Base-by-base conservation (phyloP, 345 rosid species). In the Dovyalis caffra region DNA sequence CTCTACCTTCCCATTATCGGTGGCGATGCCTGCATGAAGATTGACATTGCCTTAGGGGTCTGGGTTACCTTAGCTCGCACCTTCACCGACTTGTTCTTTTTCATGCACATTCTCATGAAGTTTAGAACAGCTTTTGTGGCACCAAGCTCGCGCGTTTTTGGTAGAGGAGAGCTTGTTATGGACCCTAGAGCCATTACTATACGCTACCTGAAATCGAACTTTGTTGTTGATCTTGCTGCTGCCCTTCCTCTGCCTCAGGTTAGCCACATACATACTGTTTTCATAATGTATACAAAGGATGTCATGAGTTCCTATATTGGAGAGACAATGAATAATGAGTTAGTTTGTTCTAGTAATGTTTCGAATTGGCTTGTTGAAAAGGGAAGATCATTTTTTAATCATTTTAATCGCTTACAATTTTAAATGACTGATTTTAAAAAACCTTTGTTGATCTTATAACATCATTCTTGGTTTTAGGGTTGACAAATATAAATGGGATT, bases 161-260 rank as follows among this genome's bases (percentile, higher is more conserved):
- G 98, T 25, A 81, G 89, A 4, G 98, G 97, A 10, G 93, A 93
- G 82, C 97, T 93, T 21, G 95, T 93, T 34, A 79, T 73, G 88
- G 98, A 93, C 75, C 84, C 81, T 25, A 79, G 79, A 60, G 85
- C 83, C 72, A 93, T 93, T 45, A 90, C 95, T 37, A 26, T 77
- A 0, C 88, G 95, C 10, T 93, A 93, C 74, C 71, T 91, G 47
- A 90, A 76, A 78, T 80, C 92, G 0, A 87, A 85, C 75, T 93
- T 93, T 68, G 73, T 83, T 57, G 71, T 89, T 15, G 95, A 93
- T 76, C 80, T 90, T 8, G 78, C 85, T 1, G 98, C 97, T 34
- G 69, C 89, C 2, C 95, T 93, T 67, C 97, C 98, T 73, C 92
- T 93, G 66, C 98, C 98, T 43, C 98, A 93, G 97, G 98, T 92